Evolutionary conservation across 1,139 yeast genomes (phyloP).

Genomic region (Taphrina confusa): DNA sequence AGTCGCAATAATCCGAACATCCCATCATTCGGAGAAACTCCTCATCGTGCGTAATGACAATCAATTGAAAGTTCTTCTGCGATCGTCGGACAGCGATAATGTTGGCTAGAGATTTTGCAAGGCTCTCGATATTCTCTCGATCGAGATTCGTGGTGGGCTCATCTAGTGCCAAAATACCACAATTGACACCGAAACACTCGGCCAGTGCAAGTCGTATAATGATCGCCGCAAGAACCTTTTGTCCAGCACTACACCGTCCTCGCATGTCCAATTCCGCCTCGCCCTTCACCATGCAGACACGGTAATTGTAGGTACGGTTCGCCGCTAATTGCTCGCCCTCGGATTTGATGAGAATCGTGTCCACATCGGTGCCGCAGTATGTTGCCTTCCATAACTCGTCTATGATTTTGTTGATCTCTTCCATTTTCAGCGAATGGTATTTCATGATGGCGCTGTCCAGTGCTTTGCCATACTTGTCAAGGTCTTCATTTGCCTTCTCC

Average conservation of each 20-base stretch:
- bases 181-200: slow-evolving; percentile 91
- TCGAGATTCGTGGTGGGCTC: slow-evolving; percentile 98
- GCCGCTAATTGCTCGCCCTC: slow-evolving; percentile 68
- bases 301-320: slow-evolving; percentile 78
- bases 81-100: slow-evolving; percentile 72
- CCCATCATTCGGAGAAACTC: slow-evolving; percentile 80
- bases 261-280: slow-evolving; percentile 95
- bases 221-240: slow-evolving; percentile 89
- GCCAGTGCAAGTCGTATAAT: slow-evolving; percentile 88
- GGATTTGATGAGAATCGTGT: slow-evolving; percentile 80
- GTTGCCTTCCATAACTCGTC: slow-evolving; percentile 94
- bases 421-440: slow-evolving; percentile 88
- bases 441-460: slow-evolving; percentile 90
- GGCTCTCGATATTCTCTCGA: slow-evolving; percentile 80
- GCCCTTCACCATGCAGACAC: slow-evolving; percentile 93
- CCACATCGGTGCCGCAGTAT: slow-evolving; percentile 95
- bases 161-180: slow-evolving; percentile 94
- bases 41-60: slow-evolving; percentile 91
- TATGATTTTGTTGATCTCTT: slow-evolving; percentile 80
- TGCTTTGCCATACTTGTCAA: slow-evolving; percentile 78
- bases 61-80: slow-evolving; percentile 88
- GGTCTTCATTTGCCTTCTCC: slow-evolving; percentile 76
- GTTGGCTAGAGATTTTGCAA: slow-evolving; percentile 75
- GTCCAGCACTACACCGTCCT: slow-evolving; percentile 98
- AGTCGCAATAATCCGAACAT: slow-evolving; percentile 85